These are phyloP conservation scores for Botrytis porri DNA, from an alignment of 2,329 filamentous ascomycete species.

Conservation along the genomic window DNA sequence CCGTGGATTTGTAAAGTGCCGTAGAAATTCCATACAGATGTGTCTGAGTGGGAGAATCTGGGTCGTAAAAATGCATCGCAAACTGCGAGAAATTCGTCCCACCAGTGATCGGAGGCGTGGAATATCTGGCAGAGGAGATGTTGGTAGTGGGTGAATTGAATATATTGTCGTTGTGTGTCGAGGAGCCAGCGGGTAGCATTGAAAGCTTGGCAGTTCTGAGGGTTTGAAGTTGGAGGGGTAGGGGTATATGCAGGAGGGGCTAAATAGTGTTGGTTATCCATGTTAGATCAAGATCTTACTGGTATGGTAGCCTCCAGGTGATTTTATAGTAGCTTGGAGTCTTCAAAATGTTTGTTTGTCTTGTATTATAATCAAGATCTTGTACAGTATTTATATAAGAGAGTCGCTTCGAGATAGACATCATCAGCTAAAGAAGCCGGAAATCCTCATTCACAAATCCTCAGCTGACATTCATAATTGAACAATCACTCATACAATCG, in stretches of 20 bases:
- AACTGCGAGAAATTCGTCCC: neutral
- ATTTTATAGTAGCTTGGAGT: neutral
- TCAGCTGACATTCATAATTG: no score
- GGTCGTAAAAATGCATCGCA: neutral
- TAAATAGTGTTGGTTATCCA: neutral
- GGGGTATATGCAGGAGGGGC: neutral
- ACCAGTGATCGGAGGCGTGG: neutral
- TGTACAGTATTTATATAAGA: neutral
- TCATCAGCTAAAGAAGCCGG: neutral
- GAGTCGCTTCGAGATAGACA: neutral
- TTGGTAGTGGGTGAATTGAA: neutral
- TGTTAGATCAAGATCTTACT: neutral
- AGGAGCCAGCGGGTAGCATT: neutral
- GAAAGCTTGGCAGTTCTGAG: neutral
- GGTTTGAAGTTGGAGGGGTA: neutral
- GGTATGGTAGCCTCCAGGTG: neutral
- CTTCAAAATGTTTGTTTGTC: neutral
- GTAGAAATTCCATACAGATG: neutral
- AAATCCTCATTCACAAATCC: neutral
- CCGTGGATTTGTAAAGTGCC: neutral
- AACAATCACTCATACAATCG: neutral
- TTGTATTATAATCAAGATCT: neutral
- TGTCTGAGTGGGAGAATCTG: neutral
- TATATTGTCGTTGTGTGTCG: neutral
- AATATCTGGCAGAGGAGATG: neutral